phyloP scores from a whole-genome alignment of 768 basidiomycete genomes.

The Atractiella rhizophila region DNA sequence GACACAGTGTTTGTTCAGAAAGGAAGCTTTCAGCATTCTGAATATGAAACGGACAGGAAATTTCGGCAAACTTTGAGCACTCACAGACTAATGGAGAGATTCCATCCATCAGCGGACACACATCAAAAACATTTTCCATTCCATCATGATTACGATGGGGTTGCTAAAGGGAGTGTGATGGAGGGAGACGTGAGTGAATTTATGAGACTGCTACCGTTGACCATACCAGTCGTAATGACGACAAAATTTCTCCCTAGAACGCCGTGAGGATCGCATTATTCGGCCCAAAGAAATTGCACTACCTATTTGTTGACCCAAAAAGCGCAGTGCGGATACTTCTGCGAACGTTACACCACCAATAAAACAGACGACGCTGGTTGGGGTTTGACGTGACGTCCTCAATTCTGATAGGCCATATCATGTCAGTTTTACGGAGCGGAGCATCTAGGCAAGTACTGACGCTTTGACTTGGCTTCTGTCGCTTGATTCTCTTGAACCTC shows the following conservation, averaged over 20 bases:
- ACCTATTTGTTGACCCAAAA: slow-evolving; percentile 33
- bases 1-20: too few species aligned
- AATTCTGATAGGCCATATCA: background rate
- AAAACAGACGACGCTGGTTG: slow-evolving; percentile 93
- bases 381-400: slow-evolving; percentile 30
- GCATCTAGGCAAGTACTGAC: slow-evolving; percentile 1
- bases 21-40: too few species aligned
- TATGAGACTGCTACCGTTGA: slow-evolving; percentile 11
- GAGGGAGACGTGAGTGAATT: too few species aligned
- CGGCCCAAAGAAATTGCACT: background rate
- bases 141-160: too few species aligned
- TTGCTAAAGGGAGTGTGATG: too few species aligned
- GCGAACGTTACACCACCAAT: slow-evolving; percentile 92
- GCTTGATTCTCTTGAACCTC: slow-evolving; percentile 25
- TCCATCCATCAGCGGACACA: too few species aligned
- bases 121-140: too few species aligned
- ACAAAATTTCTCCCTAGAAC: slow-evolving; percentile 11
- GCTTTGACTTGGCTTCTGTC: background rate
- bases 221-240: slow-evolving; percentile 12
- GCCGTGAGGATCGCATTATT: background rate
- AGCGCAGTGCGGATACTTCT: slow-evolving; percentile 80
- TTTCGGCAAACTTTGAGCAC: too few species aligned
- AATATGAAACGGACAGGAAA: too few species aligned
- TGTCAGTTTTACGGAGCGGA: background rate
- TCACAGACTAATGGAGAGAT: too few species aligned